Conservation (phyloP, 192 early-diverging fungal genomes). For the Backusella tuberculispora region DNA sequence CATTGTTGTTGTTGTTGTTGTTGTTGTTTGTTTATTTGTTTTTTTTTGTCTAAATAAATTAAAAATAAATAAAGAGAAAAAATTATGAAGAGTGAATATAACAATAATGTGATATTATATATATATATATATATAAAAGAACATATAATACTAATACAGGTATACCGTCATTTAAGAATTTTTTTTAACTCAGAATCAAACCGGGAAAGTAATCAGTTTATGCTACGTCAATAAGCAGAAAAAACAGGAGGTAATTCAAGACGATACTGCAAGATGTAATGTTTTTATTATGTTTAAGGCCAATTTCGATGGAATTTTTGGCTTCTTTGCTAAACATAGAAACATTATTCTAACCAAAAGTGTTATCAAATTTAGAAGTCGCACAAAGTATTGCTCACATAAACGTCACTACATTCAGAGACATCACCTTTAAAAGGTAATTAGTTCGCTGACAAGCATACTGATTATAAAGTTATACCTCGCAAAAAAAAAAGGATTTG, state of each 20-base stretch:
- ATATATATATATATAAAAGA: background rate
- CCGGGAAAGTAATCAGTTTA: background rate
- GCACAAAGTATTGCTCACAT: background rate
- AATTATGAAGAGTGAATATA: background rate
- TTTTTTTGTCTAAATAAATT: background rate
- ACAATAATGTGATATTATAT: background rate
- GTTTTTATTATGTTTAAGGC: background rate
- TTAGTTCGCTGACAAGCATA: background rate
- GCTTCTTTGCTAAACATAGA: background rate
- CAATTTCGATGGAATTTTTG: background rate
- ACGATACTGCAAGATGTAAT: background rate
- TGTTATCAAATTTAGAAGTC: background rate
- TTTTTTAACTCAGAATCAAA: background rate
- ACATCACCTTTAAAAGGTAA: slow-evolving; percentile 3
- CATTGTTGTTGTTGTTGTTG: no score
- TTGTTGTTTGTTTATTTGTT: background rate
- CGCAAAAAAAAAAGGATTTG: background rate
- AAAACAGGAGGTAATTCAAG: background rate
- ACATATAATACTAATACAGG: background rate
- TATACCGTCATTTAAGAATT: background rate
- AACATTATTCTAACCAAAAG: background rate
- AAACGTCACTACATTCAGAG: slow-evolving; percentile 1
- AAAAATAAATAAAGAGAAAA: background rate
- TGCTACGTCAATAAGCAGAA: background rate
- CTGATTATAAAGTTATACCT: background rate